A percentile compares a stretch with the other conserved stretches of the same genome.
Conservation (phyloP, 2,329 filamentous ascomycete species). For the Clarireedia sp. region DNA sequence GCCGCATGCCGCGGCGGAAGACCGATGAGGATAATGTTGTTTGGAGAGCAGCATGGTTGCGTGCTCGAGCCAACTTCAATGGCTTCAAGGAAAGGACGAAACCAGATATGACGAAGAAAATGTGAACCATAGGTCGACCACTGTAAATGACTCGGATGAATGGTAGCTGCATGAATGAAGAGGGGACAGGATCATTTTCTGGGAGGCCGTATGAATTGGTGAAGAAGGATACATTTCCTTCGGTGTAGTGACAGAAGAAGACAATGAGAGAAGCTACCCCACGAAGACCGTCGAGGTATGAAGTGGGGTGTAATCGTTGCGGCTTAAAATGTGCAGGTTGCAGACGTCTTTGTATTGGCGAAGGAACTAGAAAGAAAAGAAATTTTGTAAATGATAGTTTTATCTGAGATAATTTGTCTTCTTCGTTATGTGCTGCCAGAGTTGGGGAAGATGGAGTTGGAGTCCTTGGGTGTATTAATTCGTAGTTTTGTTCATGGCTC, state of each 20-base stretch:
- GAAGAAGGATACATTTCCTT: conserved; percentile 34
- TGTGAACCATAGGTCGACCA: conserved; percentile 42
- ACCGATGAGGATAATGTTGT: conserved; percentile 38
- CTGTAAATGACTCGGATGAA: conserved; percentile 37
- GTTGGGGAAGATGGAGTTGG: not conserved
- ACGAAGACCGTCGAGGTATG: conserved; percentile 41
- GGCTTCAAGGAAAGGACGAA: conserved; percentile 40
- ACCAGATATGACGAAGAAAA: conserved; percentile 46
- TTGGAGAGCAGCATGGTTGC: conserved; percentile 32
- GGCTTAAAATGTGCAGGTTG: conserved; percentile 22
- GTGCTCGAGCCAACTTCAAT: conserved; percentile 34
- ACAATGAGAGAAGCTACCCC: conserved; percentile 42
- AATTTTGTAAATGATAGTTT: conserved; percentile 1
- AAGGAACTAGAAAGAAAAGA: conserved; percentile 20
- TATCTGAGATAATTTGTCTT: not conserved
- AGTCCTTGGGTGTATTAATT: not conserved
- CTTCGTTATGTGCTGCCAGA: not conserved
- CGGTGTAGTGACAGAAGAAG: conserved; percentile 39
- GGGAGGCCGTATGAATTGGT: conserved; percentile 25
- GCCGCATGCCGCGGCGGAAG: conserved; percentile 40
- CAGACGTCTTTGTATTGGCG: conserved; percentile 28
- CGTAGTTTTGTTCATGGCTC: conserved; percentile 3
- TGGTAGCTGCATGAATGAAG: conserved; percentile 38
- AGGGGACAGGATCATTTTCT: conserved; percentile 26
- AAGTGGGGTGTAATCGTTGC: conserved; percentile 29